Base-by-base conservation (phyloP, 495 filamentous ascomycete species). In the Xylaria venustula region DNA sequence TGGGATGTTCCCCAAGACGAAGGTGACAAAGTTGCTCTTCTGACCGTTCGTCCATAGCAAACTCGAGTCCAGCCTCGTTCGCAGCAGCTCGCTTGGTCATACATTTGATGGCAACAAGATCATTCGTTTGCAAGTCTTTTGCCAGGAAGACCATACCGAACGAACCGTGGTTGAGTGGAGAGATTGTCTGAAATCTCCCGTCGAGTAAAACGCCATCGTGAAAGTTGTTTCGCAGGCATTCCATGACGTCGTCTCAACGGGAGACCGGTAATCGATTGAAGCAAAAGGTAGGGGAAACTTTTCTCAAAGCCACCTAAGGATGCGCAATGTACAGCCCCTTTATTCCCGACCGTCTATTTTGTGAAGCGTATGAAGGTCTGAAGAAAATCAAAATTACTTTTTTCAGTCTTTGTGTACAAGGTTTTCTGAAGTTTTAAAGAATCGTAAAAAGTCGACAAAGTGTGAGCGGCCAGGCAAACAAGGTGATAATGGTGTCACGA, bases 101-200 rank as follows among this genome's bases (percentile, higher is more conserved):
- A 69, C 93, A 95, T 71, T 98, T 98, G 82, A 98, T 87, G 52
- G 94, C 94, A 58, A 98, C 94, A 55, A 86, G 80, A 58, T 93
- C 79, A 62, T 85, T 83, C 58, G 88, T 96, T 64, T 76, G 65
- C 58, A 79, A 81, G 75, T 98, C 93, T 67, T 79, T 88, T 54
- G 94, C 95, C 74, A 92, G 85, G 75, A 96, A 97, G 64, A 98
- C 94, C 89, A 96, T 92, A 64, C 94, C 94, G 71, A 97, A 98
- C 23, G 94, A 98, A 67, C 94, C 94, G 83, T 97, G 91, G 71
- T 98, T 98, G 78, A 98, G 90, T 40, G 93, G 92, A 67, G 92
- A 90, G 69, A 97, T 79, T 41, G 91, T 93, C 74, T 88, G 83
- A 74, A 94, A 98, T 58, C 95, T 92, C 64, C 89, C 90, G 74